These are phyloP conservation scores for Backusella tarrabulga DNA, from an alignment of 192 early-diverging fungal genomes.

Conservation along the genomic window DNA sequence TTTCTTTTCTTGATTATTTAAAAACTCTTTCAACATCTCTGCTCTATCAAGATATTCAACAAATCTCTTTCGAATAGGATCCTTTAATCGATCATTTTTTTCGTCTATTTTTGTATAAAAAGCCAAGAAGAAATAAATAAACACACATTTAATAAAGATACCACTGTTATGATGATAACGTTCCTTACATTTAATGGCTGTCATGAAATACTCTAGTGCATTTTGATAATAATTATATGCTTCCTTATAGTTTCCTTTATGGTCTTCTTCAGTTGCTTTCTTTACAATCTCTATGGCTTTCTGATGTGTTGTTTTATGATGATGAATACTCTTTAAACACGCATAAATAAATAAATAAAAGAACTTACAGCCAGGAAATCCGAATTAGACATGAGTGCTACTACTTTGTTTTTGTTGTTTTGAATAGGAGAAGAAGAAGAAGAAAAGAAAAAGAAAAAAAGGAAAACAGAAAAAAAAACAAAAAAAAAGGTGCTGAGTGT, in stretches of 20 bases:
- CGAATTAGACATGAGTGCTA: slow-evolving; percentile 18
- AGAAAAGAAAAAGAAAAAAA: not conserved
- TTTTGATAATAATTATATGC: slow-evolving; percentile 89
- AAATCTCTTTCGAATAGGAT: slow-evolving; percentile 85
- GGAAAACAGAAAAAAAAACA: not conserved
- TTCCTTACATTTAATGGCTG: slow-evolving; percentile 86
- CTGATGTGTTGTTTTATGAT: slow-evolving; percentile 25
- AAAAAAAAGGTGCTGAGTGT: not conserved
- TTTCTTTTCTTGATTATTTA: slow-evolving; percentile 70
- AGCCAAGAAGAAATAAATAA: not conserved
- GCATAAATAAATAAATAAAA: too few relatives aligned
- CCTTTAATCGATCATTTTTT: slow-evolving; percentile 88
- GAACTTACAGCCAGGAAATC: slow-evolving; percentile 21
- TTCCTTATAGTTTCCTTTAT: slow-evolving; percentile 83
- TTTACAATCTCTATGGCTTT: slow-evolving; percentile 94
- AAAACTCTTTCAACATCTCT: slow-evolving; percentile 89
- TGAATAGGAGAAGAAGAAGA: not conserved
- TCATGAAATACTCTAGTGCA: slow-evolving; percentile 92
- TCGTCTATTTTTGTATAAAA: slow-evolving; percentile 61
- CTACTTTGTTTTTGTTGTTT: not conserved
- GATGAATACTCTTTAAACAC: not conserved
- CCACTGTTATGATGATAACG: too few relatives aligned
- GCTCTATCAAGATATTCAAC: slow-evolving; percentile 92
- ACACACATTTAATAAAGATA: too few relatives aligned
- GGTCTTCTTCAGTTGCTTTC: slow-evolving; percentile 91